Conservation (phyloP, 2,329 filamentous ascomycete species). For the Cryphonectria parasitica region DNA sequence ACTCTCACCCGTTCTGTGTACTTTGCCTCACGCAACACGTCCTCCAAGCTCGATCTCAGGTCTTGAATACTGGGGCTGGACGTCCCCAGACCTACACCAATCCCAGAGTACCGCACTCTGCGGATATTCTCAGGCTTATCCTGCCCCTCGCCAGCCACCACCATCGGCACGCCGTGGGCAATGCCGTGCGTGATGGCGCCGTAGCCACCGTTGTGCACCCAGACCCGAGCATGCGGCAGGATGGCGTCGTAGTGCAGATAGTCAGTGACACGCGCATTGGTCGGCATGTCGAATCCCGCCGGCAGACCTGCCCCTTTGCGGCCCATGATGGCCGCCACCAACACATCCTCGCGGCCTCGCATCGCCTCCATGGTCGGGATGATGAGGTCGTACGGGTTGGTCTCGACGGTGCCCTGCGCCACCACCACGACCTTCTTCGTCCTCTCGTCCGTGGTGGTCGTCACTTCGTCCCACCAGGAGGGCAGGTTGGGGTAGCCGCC, state of each 20-base stretch:
- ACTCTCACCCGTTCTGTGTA: slow-evolving; percentile 33
- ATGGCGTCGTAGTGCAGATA: slow-evolving; percentile 45
- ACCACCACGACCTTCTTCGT: slow-evolving; percentile 42
- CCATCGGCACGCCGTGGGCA: slow-evolving; percentile 45
- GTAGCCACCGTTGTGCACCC: slow-evolving; percentile 47
- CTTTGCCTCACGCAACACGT: slow-evolving; percentile 34
- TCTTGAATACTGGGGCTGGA: slow-evolving; percentile 36
- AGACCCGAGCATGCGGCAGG: slow-evolving; percentile 42
- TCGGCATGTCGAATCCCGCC: slow-evolving; percentile 30
- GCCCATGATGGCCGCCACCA: slow-evolving; percentile 44
- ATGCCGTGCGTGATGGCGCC: slow-evolving; percentile 47
- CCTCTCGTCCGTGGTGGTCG: slow-evolving; percentile 13
- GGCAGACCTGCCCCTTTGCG: slow-evolving; percentile 38
- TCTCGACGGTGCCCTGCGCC: slow-evolving; percentile 46
- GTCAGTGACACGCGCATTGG: slow-evolving; percentile 41
- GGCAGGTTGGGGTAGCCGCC: slow-evolving; percentile 32
- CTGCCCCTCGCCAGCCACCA: slow-evolving; percentile 46
- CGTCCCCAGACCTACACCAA: slow-evolving; percentile 40
- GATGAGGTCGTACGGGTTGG: slow-evolving; percentile 43
- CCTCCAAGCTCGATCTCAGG: slow-evolving; percentile 37
- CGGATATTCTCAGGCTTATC: slow-evolving; percentile 46
- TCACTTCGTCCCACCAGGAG: slow-evolving; percentile 42
- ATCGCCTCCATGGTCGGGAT: slow-evolving; percentile 43
- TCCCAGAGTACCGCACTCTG: slow-evolving; percentile 40
- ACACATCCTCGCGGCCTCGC: slow-evolving; percentile 33